These are phyloP conservation scores for Vicia villosa DNA, from an alignment of 306 rosid genomes.

Conservation along the genomic window DNA sequence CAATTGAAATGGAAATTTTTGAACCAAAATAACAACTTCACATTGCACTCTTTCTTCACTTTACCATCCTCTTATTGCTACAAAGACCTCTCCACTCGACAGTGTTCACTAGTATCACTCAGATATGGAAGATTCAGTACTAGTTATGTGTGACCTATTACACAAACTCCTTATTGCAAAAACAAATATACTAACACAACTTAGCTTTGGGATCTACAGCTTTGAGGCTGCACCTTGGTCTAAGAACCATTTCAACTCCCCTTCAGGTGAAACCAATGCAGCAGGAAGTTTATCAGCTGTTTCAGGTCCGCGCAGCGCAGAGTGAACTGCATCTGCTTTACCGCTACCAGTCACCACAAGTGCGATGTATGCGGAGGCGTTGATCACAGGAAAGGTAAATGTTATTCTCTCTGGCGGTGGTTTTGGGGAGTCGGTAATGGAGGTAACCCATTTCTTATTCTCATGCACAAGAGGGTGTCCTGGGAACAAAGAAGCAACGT, in stretches of 20 bases:
- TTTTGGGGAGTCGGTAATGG: constrained; percentile 84
- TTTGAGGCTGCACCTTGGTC: constrained; percentile 89
- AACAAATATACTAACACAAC: constrained; percentile 28
- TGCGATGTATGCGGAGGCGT: constrained; percentile 69
- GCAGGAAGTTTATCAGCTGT: constrained; percentile 69
- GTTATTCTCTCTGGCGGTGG: constrained; percentile 96
- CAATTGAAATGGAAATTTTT: neutral
- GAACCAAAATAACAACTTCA: constrained; percentile 23
- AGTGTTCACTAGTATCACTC: constrained; percentile 2
- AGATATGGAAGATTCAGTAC: constrained; percentile 29
- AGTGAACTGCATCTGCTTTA: constrained; percentile 67
- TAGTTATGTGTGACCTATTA: neutral
- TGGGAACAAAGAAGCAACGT: constrained; percentile 92
- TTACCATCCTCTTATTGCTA: constrained; percentile 39
- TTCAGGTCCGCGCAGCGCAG: constrained; percentile 50
- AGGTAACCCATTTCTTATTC: constrained; percentile 81
- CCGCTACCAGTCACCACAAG: constrained; percentile 74
- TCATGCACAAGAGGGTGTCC: constrained; percentile 82
- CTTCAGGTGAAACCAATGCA: constrained; percentile 72
- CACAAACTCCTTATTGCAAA: constrained; percentile 17
- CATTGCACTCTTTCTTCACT: constrained; percentile 9
- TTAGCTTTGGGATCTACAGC: constrained; percentile 54
- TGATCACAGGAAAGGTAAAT: constrained; percentile 82
- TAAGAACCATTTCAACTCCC: constrained; percentile 79
- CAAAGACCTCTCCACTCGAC: constrained; percentile 4